Base-by-base conservation (phyloP, 2,329 filamentous ascomycete genomes). In the Pseudopithomyces chartarum region DNA sequence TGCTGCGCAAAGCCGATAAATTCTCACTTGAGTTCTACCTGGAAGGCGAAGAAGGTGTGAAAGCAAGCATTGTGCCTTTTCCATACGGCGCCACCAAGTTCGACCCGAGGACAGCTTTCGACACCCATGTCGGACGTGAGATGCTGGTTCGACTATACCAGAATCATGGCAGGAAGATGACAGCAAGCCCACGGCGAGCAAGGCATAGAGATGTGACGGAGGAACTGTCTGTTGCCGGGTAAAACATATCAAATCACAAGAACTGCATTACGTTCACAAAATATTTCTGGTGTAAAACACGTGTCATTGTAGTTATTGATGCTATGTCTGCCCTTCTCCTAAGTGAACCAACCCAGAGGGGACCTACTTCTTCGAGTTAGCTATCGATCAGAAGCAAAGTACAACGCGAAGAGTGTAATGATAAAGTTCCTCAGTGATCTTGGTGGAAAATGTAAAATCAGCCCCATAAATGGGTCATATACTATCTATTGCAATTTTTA, bases 401-500 rank as follows among this genome's bases (percentile, higher is more conserved):
- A 39, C 23, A 52, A 48, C 55, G 53, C 55, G 64, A 48, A 59
- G 63, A 54, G 48, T 42, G 54, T 55, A 44, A 48, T 29, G 17
- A 56, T 56, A 46, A 36, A 53, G 56, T 69, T 76, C 82, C 84
- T 87, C 85, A 87, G 85, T 84, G 85, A 87, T 87, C 85, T 87
- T 87, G 85, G 85, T 87, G 84, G 69, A 66, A 82, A 81, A 75
- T 80, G 48, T 73, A 79, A 81, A 78, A 81, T 86, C 85, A 87
- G 80, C 66, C 79, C 80, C 75, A 68, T 73, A 81, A 29, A 29
- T 29, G 78, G 81, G 67, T 87, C 85, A 86, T 79, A 76, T 87
- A 87, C 85, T 87, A 87, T 89, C 86, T 89, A 88, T 72, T 69
- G 68, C 81, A 77, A 81, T 70, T 82, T 87, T 74, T 89, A 87